These are phyloP conservation scores for Cytospora leucostoma DNA, from an alignment of 2,329 filamentous ascomycete species.

Conservation along the genomic window DNA sequence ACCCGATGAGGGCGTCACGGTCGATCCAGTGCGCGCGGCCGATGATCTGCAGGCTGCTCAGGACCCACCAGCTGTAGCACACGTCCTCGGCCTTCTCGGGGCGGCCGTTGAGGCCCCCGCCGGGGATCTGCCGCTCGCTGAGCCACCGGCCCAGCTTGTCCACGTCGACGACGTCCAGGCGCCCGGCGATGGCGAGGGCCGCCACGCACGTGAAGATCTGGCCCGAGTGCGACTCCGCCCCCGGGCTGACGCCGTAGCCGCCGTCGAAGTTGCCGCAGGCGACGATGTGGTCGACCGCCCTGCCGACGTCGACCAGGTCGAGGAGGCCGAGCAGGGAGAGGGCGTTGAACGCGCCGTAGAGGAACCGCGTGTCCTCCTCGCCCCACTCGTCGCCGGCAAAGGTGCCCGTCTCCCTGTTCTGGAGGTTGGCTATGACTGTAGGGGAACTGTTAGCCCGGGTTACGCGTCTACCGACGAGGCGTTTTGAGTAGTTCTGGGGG, in stretches of 20 bases:
- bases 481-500: no score
- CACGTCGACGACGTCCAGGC: slow-evolving; percentile 78
- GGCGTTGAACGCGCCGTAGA: slow-evolving; percentile 87
- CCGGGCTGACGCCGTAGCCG: slow-evolving; percentile 85
- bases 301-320: slow-evolving; percentile 73
- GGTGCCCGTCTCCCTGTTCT: slow-evolving; percentile 78
- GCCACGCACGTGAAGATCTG: slow-evolving; percentile 95
- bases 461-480: no score
- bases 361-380: slow-evolving; percentile 90
- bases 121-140: slow-evolving; percentile 85
- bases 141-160: slow-evolving; percentile 87
- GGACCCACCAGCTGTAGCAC: slow-evolving; percentile 99
- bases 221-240: slow-evolving; percentile 90
- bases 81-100: slow-evolving; percentile 96
- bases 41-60: slow-evolving; percentile 89
- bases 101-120: slow-evolving; percentile 87
- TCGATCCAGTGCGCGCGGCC: slow-evolving; percentile 91
- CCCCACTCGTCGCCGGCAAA: slow-evolving; percentile 97
- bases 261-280: slow-evolving; percentile 93
- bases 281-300: slow-evolving; percentile 76
- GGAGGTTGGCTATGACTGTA: slow-evolving; percentile 75
- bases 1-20: slow-evolving; percentile 71
- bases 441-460: slow-evolving; percentile 24
- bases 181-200: slow-evolving; percentile 78
- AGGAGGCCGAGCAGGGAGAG: slow-evolving; percentile 80